A percentile compares a stretch with the other conserved stretches of the same genome.
Conservation (phyloP, 2,329 filamentous ascomycete species). For the Cercospora sesami region DNA sequence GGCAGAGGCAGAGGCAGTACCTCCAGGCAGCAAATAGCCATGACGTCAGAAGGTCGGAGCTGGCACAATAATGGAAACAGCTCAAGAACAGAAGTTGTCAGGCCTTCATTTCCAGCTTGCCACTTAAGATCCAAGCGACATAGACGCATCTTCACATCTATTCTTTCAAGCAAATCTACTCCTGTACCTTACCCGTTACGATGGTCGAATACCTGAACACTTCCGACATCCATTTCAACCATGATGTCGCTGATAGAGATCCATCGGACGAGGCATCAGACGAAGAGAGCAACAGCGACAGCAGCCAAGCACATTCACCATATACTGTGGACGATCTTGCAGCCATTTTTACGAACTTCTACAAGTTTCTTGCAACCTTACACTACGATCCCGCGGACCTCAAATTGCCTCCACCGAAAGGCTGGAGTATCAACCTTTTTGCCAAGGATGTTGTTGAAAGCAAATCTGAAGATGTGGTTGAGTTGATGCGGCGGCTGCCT, state of each 20-base stretch:
- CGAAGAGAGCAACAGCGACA: not conserved
- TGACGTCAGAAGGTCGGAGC: not conserved
- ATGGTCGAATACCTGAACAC: not conserved
- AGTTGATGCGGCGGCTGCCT: not conserved
- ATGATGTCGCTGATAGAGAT: not conserved
- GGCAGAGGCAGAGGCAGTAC: too few species aligned
- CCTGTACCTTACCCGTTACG: too few species aligned
- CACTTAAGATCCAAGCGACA: too few species aligned
- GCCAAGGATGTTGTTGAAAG: not conserved
- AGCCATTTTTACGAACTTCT: conserved; percentile 5
- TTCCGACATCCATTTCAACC: not conserved
- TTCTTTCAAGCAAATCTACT: too few species aligned
- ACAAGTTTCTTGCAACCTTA: conserved; percentile 2
- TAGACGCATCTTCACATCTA: too few species aligned
- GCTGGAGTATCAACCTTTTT: not conserved
- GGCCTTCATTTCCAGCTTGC: too few species aligned
- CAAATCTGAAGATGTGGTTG: not conserved
- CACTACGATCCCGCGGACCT: conserved; percentile 9
- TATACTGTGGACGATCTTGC: not conserved
- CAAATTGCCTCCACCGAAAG: not conserved
- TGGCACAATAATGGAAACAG: not conserved
- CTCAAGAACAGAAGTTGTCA: not conserved
- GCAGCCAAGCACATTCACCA: not conserved
- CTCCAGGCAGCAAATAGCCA: not conserved
- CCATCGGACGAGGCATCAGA: not conserved